Base-by-base conservation (phyloP, 1,284 basidiomycete species). In the Heimioporus retisporus region DNA sequence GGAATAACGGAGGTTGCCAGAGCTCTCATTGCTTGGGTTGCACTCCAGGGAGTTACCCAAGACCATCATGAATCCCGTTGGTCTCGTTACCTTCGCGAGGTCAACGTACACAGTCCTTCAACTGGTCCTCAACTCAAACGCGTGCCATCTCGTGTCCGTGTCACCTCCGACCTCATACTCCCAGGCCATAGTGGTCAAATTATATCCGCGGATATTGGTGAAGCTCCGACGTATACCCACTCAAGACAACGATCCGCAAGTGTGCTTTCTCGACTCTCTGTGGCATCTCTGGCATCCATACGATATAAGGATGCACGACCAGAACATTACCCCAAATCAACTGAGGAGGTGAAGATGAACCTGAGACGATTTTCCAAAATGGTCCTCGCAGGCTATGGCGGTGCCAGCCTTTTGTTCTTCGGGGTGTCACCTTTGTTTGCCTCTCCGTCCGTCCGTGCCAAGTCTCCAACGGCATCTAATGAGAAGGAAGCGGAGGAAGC, bases 321-420 rank as follows among this genome's bases (percentile, higher is more conserved):
- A 40, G 78, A 78, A 48, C 76, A 80, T 25, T 76, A 70, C 48
- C 75, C 75, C 19, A 72, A 82, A 59, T 81, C 86, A 16, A 82
- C 85, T 35, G 77, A 81, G 2, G 88, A 91, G 61, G 82, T 93
- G 61, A 92, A 92, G 73, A 79, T 85, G 19, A 92, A 89, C 13
- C 79, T 94, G 18, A 86, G 92, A 42, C 85, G 93, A 21, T 83
- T 93, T 48, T 93, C 93, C 8, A 93, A 93, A 77, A 86, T 94
- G 80, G 91, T 93, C 2, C 81, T 94, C 6, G 93, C 91, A 1
- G 92, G 92, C 2, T 94, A 94, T 71, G 93, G 93, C 14, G 93
- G 93, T 11, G 90, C 92, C 3, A 90, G 88, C 60, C 82, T 94
- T 19, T 78, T 93, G 25, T 94, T 94, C 79, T 94, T 94, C 69